Base-by-base conservation (phyloP, 1,139 yeast species). In the Blastobotrys raffinosifermentans region DNA sequence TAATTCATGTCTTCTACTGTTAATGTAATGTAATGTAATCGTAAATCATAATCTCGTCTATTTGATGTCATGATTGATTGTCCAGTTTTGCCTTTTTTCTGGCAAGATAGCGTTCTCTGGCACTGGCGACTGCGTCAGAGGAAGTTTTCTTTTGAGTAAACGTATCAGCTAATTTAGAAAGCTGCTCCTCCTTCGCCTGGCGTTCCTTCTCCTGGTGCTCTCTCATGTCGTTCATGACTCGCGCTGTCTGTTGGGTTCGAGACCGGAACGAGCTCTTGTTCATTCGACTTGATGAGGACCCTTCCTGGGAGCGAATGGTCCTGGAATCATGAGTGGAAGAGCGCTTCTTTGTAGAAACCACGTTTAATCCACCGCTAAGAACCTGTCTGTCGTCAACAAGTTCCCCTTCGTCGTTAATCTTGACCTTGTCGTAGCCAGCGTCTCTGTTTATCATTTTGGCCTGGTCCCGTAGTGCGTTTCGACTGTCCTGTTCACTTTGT, bases 261-360 rank as follows among this genome's bases (percentile, higher is more conserved):
- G 66, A 67, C 52, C 64, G 64, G 31, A 66, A 61, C 53, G 65
- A 69, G 52, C 65, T 68, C 57, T 63, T 68, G 29, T 65, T 72
- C 50, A 67, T 67, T 34, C 9, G 32, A 31, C 15, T 30, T 33
- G 11, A 13, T 31, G 31, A 2, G 37, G 32, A 17, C 34, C 8
- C 18, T 32, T 25, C 33, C 33, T 38, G 10, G 21, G 38, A 16
- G 30, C 43, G 13, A 39, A 23, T 11, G 26, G n/a, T 11, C 38
- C 29, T 4, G 41, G 6, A n/a, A 6, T 6, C 7, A 6, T n/a
- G 13, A 13, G 13, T 6, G 11, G 15, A 8, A 6, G 10, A n/a
- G 10, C 27, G 27, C 15, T 32, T 34, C 15, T 32, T 34, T 14
- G 39, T 13, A 32, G 32, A 16, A 10, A 25, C 27, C 7, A 25